Evolutionary conservation across 768 basidiomycete genomes (phyloP), one percentile per base, ranked within the genome.

Genomic region (Kwoniella botswanensis): DNA sequence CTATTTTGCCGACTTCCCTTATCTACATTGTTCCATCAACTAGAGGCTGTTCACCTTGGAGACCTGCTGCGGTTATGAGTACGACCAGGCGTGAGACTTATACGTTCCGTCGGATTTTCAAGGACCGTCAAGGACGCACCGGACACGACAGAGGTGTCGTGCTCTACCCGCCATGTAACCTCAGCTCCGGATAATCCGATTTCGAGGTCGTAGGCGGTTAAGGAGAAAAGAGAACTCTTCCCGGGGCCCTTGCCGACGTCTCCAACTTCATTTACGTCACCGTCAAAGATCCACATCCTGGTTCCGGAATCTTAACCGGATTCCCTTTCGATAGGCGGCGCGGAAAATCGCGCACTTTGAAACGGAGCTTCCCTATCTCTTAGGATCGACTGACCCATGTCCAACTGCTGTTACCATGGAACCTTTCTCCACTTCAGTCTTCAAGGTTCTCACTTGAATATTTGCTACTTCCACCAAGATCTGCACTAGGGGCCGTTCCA

Each of bases 1-100:
- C 87, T 88, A 88, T 89, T 90, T 90, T 90, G 90, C 89, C 86
- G 87, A 88, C 88, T 89, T 89, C 88, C 88, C 89, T 89, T 90
- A 89, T 88, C 89, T 89, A 89, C 88, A 89, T 89, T 89, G 86
- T 89, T 89, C 88, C 87, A 89, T 89, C 88, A 87, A 89, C 89
- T 89, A 89, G 89, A 90, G 89, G 88, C 89, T 89, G 87, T 89
- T 89, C 88, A 89, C 89, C 89, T 89, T 88, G 89, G 89, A 89
- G 89, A 90, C 88, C 89, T 88, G 89, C 88, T 89, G 75, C 75
- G 75, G 89, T 88, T 89, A 89, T 89, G 88, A 88, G 88, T 89
- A 89, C 87, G 88, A 89, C 87, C 88, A 88, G 88, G 86, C 85
- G 87, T 85, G 87, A 89, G 87, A 88, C 84, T 87, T 87, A 88